These are phyloP conservation scores for Pichia sp. DNA, from an alignment of 1,139 yeast genomes.

Conservation along the genomic window DNA sequence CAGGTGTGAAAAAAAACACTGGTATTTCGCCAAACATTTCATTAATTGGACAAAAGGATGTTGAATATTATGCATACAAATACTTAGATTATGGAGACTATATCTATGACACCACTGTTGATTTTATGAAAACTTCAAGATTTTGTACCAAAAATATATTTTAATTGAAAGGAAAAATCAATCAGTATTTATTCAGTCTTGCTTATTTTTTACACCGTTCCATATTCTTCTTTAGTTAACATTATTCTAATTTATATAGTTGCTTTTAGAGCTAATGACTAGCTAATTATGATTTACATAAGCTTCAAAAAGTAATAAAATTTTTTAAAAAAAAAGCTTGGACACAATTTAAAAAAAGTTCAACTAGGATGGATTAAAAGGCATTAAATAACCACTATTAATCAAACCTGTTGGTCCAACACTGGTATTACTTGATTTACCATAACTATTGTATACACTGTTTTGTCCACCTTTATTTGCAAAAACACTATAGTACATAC, in stretches of 20 bases:
- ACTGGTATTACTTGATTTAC: constrained; percentile 1
- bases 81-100: constrained; percentile 85
- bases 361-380: constrained; percentile 32
- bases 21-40: constrained; percentile 57
- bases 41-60: constrained; percentile 39
- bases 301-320: not conserved
- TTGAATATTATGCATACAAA: constrained; percentile 52
- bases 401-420: constrained; percentile 12
- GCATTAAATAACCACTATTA: constrained; percentile 27
- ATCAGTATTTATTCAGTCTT: not conserved
- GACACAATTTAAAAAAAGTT: not conserved
- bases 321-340: not conserved
- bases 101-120: constrained; percentile 66
- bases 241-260: not conserved
- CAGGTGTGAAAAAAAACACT: constrained; percentile 84
- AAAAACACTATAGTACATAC: constrained; percentile 27
- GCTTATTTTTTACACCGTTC: not conserved
- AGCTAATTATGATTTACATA: not conserved
- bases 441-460: constrained; percentile 3
- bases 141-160: constrained; percentile 58
- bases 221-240: not conserved
- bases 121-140: constrained; percentile 62
- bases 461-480: constrained; percentile 17
- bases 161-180: not conserved
- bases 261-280: no score